phyloP scores from a whole-genome alignment of 176 grass and related monocot species.

The Luzula sylvatica region DNA sequence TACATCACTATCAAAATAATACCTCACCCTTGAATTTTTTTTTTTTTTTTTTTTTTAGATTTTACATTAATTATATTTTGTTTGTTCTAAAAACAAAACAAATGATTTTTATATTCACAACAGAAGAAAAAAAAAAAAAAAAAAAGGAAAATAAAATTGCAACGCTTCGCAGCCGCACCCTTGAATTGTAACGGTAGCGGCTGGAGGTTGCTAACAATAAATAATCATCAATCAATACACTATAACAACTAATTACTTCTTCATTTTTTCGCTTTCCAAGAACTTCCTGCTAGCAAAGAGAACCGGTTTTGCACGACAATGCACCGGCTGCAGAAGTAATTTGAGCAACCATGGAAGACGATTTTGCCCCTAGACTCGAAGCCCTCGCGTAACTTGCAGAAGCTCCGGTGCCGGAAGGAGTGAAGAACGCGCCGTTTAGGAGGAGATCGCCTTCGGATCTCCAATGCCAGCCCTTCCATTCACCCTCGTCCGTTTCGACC shows the following conservation, averaged over 20 bases:
- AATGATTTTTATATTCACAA: not conserved
- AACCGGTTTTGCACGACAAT: constrained; percentile 10
- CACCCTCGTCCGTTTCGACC: constrained; percentile 4
- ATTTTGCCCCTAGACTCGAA: constrained; percentile 38
- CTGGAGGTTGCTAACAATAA: constrained; percentile 20
- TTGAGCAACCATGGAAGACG: constrained; percentile 26
- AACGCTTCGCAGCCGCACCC: constrained; percentile 14
- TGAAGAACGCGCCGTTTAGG: constrained; percentile 37
- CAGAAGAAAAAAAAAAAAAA: not conserved
- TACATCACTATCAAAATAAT: no score
- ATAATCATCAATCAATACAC: constrained; percentile 9
- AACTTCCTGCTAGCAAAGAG: constrained; percentile 14
- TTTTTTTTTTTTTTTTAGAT: no score
- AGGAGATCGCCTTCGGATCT: constrained; percentile 39
- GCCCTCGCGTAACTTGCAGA: constrained; percentile 36
- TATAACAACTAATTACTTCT: constrained; percentile 1
- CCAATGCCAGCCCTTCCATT: constrained; percentile 39
- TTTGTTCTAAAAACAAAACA: no score
- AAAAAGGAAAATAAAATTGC: constrained; percentile 10
- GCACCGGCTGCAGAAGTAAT: constrained; percentile 23
- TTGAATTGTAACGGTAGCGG: not conserved
- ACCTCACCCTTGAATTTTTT: no score
- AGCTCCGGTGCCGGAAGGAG: constrained; percentile 25
- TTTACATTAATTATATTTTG: no score
- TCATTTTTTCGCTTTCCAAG: not conserved